Conservation (phyloP, 345 rosid species). For the Turritis glabra region DNA sequence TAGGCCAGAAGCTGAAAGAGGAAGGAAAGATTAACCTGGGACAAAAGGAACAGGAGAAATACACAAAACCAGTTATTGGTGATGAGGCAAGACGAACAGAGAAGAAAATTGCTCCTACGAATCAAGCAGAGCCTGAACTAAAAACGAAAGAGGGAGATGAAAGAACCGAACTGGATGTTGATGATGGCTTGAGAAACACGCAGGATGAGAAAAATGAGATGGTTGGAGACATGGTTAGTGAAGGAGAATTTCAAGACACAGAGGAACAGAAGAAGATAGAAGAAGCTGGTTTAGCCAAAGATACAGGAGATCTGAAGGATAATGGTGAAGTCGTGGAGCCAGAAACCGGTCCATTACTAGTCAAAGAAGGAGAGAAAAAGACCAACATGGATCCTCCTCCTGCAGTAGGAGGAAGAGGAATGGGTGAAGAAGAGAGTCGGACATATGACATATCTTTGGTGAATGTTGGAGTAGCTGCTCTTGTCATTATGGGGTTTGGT, state of each 20-base stretch:
- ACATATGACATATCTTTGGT: constrained; percentile 20
- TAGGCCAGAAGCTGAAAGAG: constrained; percentile 11
- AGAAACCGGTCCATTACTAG: not conserved
- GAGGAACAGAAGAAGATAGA: not conserved
- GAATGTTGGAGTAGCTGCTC: constrained; percentile 40
- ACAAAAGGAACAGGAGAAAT: not conserved
- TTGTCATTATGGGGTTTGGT: constrained; percentile 42
- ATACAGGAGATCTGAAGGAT: not conserved
- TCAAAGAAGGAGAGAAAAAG: constrained; percentile 6
- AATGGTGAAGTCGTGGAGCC: not conserved
- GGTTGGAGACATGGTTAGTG: constrained; percentile 1
- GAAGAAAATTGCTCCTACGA: not conserved
- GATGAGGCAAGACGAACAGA: constrained; percentile 20
- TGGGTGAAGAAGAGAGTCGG: not conserved
- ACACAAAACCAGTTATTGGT: constrained; percentile 1
- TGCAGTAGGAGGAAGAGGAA: not conserved
- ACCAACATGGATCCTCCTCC: not conserved
- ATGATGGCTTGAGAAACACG: not conserved
- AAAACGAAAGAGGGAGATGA: constrained; percentile 16
- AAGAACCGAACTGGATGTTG: not conserved
- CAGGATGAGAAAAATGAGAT: not conserved
- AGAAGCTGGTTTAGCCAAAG: constrained; percentile 18
- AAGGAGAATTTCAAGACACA: constrained; percentile 6
- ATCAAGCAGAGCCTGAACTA: not conserved
- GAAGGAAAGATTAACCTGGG: not conserved